Evolutionary conservation across 2,329 filamentous ascomycete genomes (phyloP), one percentile per base, ranked within the genome.

Genomic region (Karstenula rhodostoma): DNA sequence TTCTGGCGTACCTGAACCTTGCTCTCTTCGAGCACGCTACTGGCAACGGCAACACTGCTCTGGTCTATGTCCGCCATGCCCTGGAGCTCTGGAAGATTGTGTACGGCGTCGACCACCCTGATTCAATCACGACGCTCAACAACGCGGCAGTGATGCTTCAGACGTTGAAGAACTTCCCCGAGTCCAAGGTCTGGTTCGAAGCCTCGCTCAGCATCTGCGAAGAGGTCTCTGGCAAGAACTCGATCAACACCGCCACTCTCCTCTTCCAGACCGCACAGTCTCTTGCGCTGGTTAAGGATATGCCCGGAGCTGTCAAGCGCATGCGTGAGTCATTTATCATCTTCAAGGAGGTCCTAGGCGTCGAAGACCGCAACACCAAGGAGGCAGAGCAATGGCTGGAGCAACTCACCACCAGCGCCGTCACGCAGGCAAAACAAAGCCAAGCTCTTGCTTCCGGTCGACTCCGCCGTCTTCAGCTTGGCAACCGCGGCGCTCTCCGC

Each of bases 91-190:
- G 94, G 94, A 97, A 97, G 83, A 87, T 98, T 71, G 94, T 98
- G 71, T 99, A 97, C 76, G 95, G 95, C 33, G 84, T 90, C 32
- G 91, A 93, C 71, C 95, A 99, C 80, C 95, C 95, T 3, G 95
- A 99, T 80, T 96, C 93, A 9, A 97, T 99, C 80, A 99, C 96
- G 9, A 98, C 95, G 17, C 90, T 98, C 80, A 99, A 98, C 86
- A 99, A 99, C 74, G 94, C 93, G 22, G 95, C 95, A 8, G 95
- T 99, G 61, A 99, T 99, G 95, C 88, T 99, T 60, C 95, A 99
- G 80, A 90, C 93, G 58, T 86, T 97, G 70, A 97, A 98, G 84
- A 89, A 91, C 62, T 99, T 96, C 82, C 90, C 94, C 71, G 93
- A 97, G 80, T 98, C 94, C 48, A 90, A 95, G 54, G 85, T 94